Base-by-base conservation (phyloP, 257 asterid genomes). In the Asclepias syriaca region DNA sequence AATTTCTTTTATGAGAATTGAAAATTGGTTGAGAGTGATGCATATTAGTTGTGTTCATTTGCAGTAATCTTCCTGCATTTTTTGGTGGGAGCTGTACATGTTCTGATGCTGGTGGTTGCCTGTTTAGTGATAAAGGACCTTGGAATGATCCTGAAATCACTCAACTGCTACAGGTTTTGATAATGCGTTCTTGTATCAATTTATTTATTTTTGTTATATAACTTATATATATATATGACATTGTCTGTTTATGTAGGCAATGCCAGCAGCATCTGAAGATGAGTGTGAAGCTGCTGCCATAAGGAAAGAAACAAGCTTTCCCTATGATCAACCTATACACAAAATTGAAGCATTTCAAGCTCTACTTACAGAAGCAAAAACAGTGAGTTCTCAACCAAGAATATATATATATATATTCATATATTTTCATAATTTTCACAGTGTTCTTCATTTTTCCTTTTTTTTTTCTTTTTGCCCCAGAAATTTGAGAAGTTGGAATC, bases 101-200 rank as follows among this genome's bases (percentile, higher is more conserved):
- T 74, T 69, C 86, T 22, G 87, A 83, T 7, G 66, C 71, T 46
- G 91, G 85, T 8, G 88, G 92, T 63, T 88, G 96, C 71, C 83
- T 88, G 48, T 82, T 85, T 27, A 86, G 88, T 7, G 95, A 90
- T 48, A 88, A 84, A 73, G 96, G 96, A 63, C 96, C 96, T 3
- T 90, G 96, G 96, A 86, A 81, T 74, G 90, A 90, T 65, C 92
- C 90, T 50, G 80, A 85, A 48, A 82, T 83, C 53, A 79, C 83
- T 70, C 69, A 75, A 55, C 75, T 73, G 61, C 83, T 87, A 65
- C 82, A 85, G 89, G 96, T 87, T 56, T 60, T 43, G 5, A 53
- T 21, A 12, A 65, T 59, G 37, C 34, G n/a, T 1, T 21, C 37
- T 53, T 53, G 48, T 27, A 54, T 19, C 49, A 19, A 18, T 51